These are phyloP conservation scores for Cladophialophora chaetospira DNA, from an alignment of 2,329 filamentous ascomycete species.

Conservation along the genomic window DNA sequence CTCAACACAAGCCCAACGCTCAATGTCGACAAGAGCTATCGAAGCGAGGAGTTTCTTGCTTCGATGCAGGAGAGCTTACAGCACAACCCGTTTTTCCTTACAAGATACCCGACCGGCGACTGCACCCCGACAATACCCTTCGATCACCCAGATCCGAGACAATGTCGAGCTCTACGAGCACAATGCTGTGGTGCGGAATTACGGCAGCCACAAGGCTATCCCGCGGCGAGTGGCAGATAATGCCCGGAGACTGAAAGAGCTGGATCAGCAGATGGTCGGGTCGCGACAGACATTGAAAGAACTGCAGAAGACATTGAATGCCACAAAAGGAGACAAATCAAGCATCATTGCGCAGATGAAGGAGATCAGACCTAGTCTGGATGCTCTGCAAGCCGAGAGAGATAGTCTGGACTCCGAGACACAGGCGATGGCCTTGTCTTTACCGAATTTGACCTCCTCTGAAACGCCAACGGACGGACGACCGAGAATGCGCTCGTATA, in stretches of 20 bases:
- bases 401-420: slow-evolving; percentile 18
- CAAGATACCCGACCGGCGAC: slow-evolving; percentile 59
- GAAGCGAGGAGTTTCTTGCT: slow-evolving; percentile 22
- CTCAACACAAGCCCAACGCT: background rate
- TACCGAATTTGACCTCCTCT: slow-evolving; percentile 83
- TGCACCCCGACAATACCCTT: slow-evolving; percentile 76
- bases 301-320: slow-evolving; percentile 45
- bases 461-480: slow-evolving; percentile 69
- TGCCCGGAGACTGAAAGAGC: slow-evolving; percentile 40
- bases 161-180: slow-evolving; percentile 77
- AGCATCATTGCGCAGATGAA: slow-evolving; percentile 25
- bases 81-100: slow-evolving; percentile 3
- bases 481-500: slow-evolving; percentile 60
- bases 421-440: slow-evolving; percentile 66
- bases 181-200: slow-evolving; percentile 86
- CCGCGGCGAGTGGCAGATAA: slow-evolving; percentile 54
- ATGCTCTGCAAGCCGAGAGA: slow-evolving; percentile 38
- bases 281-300: slow-evolving; percentile 48
- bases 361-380: slow-evolving; percentile 30
- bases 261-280: slow-evolving; percentile 44
- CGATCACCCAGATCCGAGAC: slow-evolving; percentile 87
- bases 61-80: slow-evolving; percentile 26
- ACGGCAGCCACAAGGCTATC: slow-evolving; percentile 57
- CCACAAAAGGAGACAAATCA: slow-evolving; percentile 36
- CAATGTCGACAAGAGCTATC: slow-evolving; percentile 14